Percentiles rank a stretch among this genome's conserved stretches.
These are phyloP conservation scores for Ceratobasidium sp. DNA, from an alignment of 1,284 basidiomycete genomes.

Conservation along the genomic window DNA sequence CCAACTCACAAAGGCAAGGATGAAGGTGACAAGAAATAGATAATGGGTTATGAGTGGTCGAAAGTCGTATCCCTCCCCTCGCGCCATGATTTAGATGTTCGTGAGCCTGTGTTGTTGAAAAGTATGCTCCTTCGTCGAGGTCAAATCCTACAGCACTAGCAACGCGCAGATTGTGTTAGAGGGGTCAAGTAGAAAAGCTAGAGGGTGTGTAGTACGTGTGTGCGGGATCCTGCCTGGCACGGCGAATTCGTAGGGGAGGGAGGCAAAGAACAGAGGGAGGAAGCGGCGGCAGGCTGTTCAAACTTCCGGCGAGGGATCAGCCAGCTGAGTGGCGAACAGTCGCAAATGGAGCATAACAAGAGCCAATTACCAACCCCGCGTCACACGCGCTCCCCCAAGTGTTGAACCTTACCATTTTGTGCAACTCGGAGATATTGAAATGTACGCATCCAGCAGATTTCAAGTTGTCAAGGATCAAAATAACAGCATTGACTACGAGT, in stretches of 20 bases:
- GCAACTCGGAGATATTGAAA: neutral
- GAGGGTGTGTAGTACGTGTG: neutral
- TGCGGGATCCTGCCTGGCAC: constrained; percentile 34
- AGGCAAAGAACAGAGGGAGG: constrained; percentile 5
- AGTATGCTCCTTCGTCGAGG: neutral
- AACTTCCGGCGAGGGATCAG: constrained; percentile 27
- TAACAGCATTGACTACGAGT: neutral
- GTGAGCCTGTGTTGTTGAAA: constrained; percentile 23
- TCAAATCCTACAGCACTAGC: constrained; percentile 26
- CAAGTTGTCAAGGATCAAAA: neutral
- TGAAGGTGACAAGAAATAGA: constrained; percentile 74
- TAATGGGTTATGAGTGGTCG: constrained; percentile 60
- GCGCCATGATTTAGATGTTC: constrained; percentile 31
- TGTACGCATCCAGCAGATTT: neutral
- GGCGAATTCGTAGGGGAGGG: constrained; percentile 14
- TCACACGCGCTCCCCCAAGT: constrained; percentile 6
- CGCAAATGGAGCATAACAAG: constrained; percentile 4
- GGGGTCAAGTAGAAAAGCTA: constrained; percentile 2
- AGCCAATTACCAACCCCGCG: constrained; percentile 8
- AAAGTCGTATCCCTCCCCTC: constrained; percentile 51
- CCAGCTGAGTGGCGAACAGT: constrained; percentile 2
- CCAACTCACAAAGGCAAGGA: constrained; percentile 77
- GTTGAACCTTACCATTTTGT: constrained; percentile 2
- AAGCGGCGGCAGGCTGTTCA: constrained; percentile 1
- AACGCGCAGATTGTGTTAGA: neutral